A percentile compares a stretch with the other conserved stretches of the same genome.
These are phyloP conservation scores for Immersiella caudata DNA, from an alignment of 495 filamentous ascomycete species.

Conservation along the genomic window DNA sequence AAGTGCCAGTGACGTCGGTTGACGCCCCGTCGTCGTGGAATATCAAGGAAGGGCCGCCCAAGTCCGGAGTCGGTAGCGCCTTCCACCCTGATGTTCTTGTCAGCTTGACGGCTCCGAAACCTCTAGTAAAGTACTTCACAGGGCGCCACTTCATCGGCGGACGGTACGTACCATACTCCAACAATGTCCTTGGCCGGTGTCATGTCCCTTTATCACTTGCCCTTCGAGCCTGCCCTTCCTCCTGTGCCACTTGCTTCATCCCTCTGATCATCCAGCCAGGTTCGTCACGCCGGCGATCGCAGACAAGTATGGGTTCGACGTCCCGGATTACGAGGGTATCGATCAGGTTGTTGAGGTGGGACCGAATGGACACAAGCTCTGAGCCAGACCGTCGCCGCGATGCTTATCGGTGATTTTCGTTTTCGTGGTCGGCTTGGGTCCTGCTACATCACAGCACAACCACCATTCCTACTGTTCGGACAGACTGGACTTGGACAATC, in stretches of 20 bases:
- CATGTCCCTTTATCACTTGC: background rate
- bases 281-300: slow-evolving; percentile 81
- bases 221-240: background rate
- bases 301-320: slow-evolving; percentile 82
- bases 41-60: slow-evolving; percentile 82
- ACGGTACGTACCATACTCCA: slow-evolving; percentile 47
- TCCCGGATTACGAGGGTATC: slow-evolving; percentile 82
- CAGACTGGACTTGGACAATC: slow-evolving; percentile 53
- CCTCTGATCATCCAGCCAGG: slow-evolving; percentile 40
- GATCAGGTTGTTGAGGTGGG: slow-evolving; percentile 86
- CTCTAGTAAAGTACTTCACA: slow-evolving; percentile 78
- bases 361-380: slow-evolving; percentile 62
- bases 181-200: background rate
- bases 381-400: background rate
- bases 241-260: background rate
- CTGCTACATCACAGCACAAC: slow-evolving; percentile 48
- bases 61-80: slow-evolving; percentile 71
- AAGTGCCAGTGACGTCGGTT: slow-evolving; percentile 78
- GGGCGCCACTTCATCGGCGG: slow-evolving; percentile 91
- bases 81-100: slow-evolving; percentile 80
- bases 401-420: slow-evolving; percentile 16
- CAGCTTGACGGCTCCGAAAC: slow-evolving; percentile 93
- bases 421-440: background rate
- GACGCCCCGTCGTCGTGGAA: slow-evolving; percentile 95
- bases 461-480: slow-evolving; percentile 52